These are phyloP conservation scores for Coleophoma eucalyptorum DNA, from an alignment of 2,329 filamentous ascomycete genomes.

Conservation along the genomic window DNA sequence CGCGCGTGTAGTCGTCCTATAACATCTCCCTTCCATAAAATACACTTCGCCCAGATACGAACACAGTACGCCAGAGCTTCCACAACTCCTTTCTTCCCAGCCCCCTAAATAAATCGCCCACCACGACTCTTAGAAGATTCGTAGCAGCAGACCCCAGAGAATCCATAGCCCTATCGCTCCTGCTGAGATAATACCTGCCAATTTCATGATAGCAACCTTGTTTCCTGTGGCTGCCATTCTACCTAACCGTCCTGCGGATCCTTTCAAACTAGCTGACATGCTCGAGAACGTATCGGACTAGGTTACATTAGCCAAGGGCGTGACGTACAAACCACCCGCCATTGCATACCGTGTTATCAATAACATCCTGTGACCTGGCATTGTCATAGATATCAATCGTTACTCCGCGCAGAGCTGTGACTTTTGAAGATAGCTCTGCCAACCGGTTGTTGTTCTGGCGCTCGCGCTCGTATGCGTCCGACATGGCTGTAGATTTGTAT, in stretches of 20 bases:
- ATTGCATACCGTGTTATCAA: constrained; percentile 74
- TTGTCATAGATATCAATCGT: constrained; percentile 98
- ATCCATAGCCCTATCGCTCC: constrained; percentile 71
- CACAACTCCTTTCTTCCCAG: background rate
- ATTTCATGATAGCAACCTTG: constrained; percentile 84
- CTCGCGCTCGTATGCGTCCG: constrained; percentile 75
- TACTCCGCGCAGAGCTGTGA: constrained; percentile 85
- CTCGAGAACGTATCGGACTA: constrained; percentile 88
- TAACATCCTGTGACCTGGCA: constrained; percentile 80
- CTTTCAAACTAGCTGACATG: constrained; percentile 78
- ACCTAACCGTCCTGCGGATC: constrained; percentile 75
- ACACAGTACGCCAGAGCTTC: background rate
- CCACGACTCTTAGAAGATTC: constrained; percentile 22
- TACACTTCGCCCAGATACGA: background rate
- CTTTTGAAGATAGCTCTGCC: constrained; percentile 85
- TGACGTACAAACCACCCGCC: background rate
- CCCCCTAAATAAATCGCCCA: background rate
- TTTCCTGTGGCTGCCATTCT: constrained; percentile 91
- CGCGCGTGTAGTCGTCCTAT: background rate
- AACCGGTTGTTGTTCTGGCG: constrained; percentile 94
- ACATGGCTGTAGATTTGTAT: constrained; percentile 44
- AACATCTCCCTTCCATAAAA: background rate
- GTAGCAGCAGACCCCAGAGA: constrained; percentile 27
- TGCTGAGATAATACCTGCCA: constrained; percentile 77
- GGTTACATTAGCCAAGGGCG: background rate